Conservation (phyloP, 345 rosid species). For the Hirschfeldia incana region DNA sequence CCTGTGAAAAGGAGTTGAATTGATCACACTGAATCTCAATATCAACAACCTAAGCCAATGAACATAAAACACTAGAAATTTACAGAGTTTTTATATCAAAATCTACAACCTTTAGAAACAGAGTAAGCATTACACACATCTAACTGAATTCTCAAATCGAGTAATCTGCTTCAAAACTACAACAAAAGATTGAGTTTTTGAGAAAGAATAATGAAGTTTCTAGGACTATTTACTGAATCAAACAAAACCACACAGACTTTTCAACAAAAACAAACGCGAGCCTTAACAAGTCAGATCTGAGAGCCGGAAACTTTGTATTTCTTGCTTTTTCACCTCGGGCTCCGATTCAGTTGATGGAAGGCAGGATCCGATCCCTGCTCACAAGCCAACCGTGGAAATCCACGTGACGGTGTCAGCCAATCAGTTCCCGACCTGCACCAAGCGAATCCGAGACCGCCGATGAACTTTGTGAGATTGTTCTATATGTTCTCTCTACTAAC, state of each 20-base stretch:
- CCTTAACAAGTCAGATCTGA: conserved; percentile 46
- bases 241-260: neutral
- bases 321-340: conserved; percentile 59
- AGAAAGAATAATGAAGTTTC: neutral
- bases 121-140: neutral
- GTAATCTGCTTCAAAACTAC: neutral
- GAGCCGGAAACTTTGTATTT: neutral
- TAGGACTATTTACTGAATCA: neutral
- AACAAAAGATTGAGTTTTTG: neutral
- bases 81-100: neutral
- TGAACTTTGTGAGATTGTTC: too few relatives aligned
- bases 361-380: conserved; percentile 68
- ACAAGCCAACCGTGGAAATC: conserved; percentile 27
- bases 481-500: too few relatives aligned
- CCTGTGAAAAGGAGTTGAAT: neutral
- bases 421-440: conserved; percentile 99
- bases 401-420: conserved; percentile 42
- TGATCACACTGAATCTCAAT: neutral
- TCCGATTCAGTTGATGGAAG: conserved; percentile 99
- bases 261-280: neutral
- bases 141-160: neutral
- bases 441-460: conserved; percentile 95
- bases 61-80: neutral
- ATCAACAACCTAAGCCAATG: neutral
- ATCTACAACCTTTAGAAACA: neutral